These are phyloP conservation scores for Silene conica DNA, from an alignment of 148 eudicot genomes.

Conservation along the genomic window DNA sequence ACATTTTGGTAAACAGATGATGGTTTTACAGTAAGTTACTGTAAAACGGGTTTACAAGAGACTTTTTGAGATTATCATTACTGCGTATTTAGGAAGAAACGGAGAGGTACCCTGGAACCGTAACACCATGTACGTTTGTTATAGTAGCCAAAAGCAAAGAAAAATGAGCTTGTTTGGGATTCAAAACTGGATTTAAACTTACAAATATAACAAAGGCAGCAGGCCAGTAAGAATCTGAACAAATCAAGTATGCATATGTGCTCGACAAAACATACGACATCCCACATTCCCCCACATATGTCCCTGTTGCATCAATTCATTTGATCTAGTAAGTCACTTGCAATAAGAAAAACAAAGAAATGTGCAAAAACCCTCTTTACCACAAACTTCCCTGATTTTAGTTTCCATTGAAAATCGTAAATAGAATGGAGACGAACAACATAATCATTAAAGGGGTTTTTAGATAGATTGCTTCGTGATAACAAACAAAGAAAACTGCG, in stretches of 20 bases:
- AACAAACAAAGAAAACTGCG: not conserved
- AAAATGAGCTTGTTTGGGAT: not conserved
- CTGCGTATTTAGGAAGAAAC: no score
- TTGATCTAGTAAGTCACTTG: not conserved
- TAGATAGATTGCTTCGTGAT: not conserved
- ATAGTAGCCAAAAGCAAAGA: not conserved
- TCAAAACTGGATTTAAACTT: conserved; percentile 12
- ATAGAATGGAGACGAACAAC: not conserved
- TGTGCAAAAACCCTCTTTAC: no score
- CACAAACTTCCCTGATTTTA: no score
- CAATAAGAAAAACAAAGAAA: not conserved
- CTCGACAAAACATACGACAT: conserved; percentile 42
- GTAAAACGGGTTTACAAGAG: no score
- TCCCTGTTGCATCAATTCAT: conserved; percentile 24
- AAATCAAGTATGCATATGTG: conserved; percentile 36
- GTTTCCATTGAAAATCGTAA: no score
- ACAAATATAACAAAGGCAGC: conserved; percentile 38
- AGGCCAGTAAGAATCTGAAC: conserved; percentile 30
- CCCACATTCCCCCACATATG: conserved; percentile 43
- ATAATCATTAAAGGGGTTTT: not conserved
- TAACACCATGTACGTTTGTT: no score
- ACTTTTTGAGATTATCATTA: no score
- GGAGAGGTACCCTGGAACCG: no score
- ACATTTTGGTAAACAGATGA: no score
- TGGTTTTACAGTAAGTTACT: no score